A percentile compares a stretch with the other conserved stretches of the same genome.
Conservation (phyloP, 2,329 filamentous ascomycete species). For the Shiraia bambusicola region DNA sequence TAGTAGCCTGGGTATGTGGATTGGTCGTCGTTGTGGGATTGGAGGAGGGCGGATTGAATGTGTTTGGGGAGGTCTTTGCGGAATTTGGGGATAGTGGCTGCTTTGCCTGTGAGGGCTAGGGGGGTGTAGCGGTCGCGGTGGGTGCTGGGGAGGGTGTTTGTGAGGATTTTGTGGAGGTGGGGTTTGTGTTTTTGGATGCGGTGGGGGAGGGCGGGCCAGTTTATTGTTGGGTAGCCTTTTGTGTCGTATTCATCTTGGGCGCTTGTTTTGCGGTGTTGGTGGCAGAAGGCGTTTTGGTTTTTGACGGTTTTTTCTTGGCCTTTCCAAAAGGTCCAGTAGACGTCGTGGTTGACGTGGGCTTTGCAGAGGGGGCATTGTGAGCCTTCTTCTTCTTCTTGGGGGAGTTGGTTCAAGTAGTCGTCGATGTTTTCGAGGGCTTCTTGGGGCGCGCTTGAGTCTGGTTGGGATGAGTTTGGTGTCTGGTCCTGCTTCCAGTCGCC, state of each 20-base stretch:
- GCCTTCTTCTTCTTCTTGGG: slow-evolving; percentile 18
- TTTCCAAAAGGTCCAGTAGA: slow-evolving; percentile 52
- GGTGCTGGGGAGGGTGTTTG: slow-evolving; percentile 41
- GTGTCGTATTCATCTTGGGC: slow-evolving; percentile 49
- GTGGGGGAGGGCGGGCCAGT: slow-evolving; percentile 64
- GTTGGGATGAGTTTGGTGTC: slow-evolving; percentile 15
- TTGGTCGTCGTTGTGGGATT: slow-evolving; percentile 22
- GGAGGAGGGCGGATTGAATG: slow-evolving; percentile 35
- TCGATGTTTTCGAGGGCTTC: slow-evolving; percentile 18
- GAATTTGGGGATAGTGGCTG: slow-evolving; percentile 20
- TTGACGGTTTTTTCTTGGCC: slow-evolving; percentile 45
- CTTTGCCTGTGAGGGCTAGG: slow-evolving; percentile 28
- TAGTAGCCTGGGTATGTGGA: slow-evolving; percentile 67
- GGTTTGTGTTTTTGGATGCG: slow-evolving; percentile 61
- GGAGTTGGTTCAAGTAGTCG: slow-evolving; percentile 19
- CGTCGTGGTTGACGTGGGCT: slow-evolving; percentile 55
- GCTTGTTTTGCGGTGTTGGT: slow-evolving; percentile 34
- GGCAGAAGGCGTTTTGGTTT: slow-evolving; percentile 52
- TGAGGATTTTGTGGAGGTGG: slow-evolving; percentile 61
- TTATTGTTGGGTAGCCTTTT: slow-evolving; percentile 67
- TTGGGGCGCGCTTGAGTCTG: slow-evolving; percentile 18
- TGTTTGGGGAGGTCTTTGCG: slow-evolving; percentile 49
- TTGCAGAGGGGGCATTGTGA: slow-evolving; percentile 67
- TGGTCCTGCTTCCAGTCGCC: slow-evolving; percentile 17
- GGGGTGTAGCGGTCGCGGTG: slow-evolving; percentile 24